phyloP scores from a whole-genome alignment of 1,284 basidiomycete species.

The Ceratobasidium sp. region DNA sequence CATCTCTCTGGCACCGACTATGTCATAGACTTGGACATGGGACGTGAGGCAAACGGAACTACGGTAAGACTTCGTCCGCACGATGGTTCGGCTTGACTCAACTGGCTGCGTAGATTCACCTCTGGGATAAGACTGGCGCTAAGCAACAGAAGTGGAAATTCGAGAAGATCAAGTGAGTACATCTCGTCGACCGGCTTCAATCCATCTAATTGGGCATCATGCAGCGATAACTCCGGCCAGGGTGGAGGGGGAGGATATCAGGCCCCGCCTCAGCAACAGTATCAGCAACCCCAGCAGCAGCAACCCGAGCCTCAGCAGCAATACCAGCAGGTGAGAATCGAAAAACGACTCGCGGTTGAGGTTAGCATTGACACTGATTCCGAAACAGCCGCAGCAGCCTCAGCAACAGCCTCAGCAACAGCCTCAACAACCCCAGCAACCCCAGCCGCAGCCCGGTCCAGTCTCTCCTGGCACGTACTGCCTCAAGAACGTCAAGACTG shows the following conservation, averaged over 20 bases:
- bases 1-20: not conserved
- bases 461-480: slow-evolving; percentile 26
- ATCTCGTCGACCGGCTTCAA: not conserved
- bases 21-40: slow-evolving; percentile 36
- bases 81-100: not conserved
- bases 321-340: no score
- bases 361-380: no score
- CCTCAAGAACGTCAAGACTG: slow-evolving; percentile 38
- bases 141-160: slow-evolving; percentile 36
- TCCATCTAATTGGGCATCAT: not conserved
- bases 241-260: slow-evolving; percentile 9
- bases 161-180: slow-evolving; percentile 36
- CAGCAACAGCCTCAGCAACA: slow-evolving; percentile 9
- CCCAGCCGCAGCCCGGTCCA: not conserved
- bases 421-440: slow-evolving; percentile 3
- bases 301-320: not conserved
- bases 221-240: slow-evolving; percentile 32
- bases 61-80: slow-evolving; percentile 11
- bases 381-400: no score
- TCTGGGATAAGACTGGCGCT: slow-evolving; percentile 35
- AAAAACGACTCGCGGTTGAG: no score
- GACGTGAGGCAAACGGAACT: slow-evolving; percentile 12
- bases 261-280: slow-evolving; percentile 19
- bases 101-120: slow-evolving; percentile 4
- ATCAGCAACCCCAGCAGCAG: slow-evolving; percentile 22